A percentile compares a stretch with the other conserved stretches of the same genome.
These are phyloP conservation scores for Hirschfeldia incana DNA, from an alignment of 345 rosid genomes.

Conservation along the genomic window DNA sequence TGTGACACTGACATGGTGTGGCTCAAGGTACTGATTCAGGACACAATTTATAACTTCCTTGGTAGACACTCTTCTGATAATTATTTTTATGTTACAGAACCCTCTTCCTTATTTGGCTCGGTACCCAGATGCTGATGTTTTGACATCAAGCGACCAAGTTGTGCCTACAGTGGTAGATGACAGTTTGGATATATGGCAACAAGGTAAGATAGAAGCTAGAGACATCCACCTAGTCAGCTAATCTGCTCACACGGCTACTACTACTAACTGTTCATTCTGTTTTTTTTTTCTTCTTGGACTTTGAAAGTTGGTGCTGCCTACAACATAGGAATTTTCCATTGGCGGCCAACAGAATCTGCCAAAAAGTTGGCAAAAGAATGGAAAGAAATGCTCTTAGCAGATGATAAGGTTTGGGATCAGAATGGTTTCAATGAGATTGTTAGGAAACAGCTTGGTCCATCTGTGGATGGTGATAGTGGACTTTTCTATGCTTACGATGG, in stretches of 20 bases:
- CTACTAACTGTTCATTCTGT: constrained; percentile 21
- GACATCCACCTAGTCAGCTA: background rate
- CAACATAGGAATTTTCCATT: constrained; percentile 95
- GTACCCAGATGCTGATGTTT: constrained; percentile 89
- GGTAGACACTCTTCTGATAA: background rate
- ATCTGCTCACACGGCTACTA: constrained; percentile 2
- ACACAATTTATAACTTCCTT: background rate
- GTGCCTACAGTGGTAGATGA: constrained; percentile 92
- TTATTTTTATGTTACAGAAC: constrained; percentile 48
- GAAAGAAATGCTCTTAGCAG: constrained; percentile 85
- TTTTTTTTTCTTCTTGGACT: constrained; percentile 8
- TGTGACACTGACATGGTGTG: constrained; percentile 99
- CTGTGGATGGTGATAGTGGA: constrained; percentile 73
- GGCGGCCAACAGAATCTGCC: constrained; percentile 88
- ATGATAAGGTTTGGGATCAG: constrained; percentile 98
- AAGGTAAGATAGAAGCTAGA: constrained; percentile 53
- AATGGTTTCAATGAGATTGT: constrained; percentile 90
- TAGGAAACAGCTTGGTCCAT: constrained; percentile 81
- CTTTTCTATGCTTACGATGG: constrained; percentile 93
- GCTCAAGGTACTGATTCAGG: constrained; percentile 64
- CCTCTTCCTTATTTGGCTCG: constrained; percentile 95
- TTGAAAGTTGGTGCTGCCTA: constrained; percentile 77
- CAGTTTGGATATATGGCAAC: constrained; percentile 91
- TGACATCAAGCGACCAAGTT: constrained; percentile 96
- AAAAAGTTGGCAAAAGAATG: constrained; percentile 88